Base-by-base conservation (phyloP, 2,329 filamentous ascomycete species). In the Cryphonectria radicalis region DNA sequence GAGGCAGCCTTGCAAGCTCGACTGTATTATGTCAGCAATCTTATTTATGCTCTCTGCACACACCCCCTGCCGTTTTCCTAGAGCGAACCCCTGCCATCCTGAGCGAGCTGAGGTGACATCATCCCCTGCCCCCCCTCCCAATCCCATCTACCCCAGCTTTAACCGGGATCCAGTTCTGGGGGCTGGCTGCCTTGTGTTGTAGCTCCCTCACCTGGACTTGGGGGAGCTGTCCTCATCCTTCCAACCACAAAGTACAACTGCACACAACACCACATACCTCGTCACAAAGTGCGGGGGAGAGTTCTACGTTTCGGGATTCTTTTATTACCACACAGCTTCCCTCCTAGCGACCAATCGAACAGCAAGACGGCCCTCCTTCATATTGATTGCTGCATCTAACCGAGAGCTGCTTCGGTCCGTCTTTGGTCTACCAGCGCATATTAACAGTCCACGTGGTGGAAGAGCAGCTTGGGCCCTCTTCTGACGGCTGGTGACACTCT, bases 241-340 rank as follows among this genome's bases (percentile, higher is more conserved):
- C 28, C 63, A 46, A 19, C 62, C 37, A 37, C 62, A 40, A 42
- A 6, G 35, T 28, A n/a, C 64, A 66, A 55, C 22, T 42, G 65
- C 40, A 35, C 59, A 62, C 59, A 62, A n/a, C 32, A 57, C 53
- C 28, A 11, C 55, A 35, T 32, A 28, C 28, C 55, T 35, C 65
- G 37, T 70, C 68, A 70, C 70, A 66, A 69, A 46, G 69, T 72
- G 71, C 68, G 68, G 68, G 46, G 71, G 71, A 70, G 60, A 63
- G 65, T 62, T 68, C 28, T 66, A 46, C 32, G 63, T 19, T 68
- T 46, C 53, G 42, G 57, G 65, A 55, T 63, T 42, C 43, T 28
- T 53, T 25, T 32, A 40, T 60, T 59, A 57, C 46, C 35, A 69
- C 19, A 70, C 43, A 53, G 14, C 53, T 50, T 1, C 53, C 25